Evolutionary conservation across 1,284 basidiomycete genomes (phyloP).

Genomic region (Marasmius fiardii): DNA sequence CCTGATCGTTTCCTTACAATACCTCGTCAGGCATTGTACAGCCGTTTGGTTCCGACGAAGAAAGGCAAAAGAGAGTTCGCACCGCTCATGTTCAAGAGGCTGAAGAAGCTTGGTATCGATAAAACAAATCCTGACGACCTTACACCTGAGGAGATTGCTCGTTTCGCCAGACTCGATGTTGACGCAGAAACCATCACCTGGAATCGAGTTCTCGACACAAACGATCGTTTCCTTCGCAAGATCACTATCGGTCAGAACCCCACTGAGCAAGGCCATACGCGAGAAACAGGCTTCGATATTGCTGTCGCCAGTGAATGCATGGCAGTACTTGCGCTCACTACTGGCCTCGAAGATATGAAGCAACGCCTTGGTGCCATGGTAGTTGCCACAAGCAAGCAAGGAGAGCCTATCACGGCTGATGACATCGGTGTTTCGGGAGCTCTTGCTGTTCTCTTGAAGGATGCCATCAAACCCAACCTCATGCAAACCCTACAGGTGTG

Average conservation of each 20-base stretch:
- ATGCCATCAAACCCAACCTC: conserved; percentile 98
- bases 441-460: conserved; percentile 97
- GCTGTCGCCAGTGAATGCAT: conserved; percentile 97
- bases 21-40: conserved; percentile 70
- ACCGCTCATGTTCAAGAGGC: conserved; percentile 93
- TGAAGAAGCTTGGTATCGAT: conserved; percentile 93
- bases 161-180: conserved; percentile 91
- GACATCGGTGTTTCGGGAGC: conserved; percentile 96
- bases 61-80: conserved; percentile 96
- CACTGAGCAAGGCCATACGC: conserved; percentile 89
- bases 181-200: conserved; percentile 94
- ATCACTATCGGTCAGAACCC: conserved; percentile 89
- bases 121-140: conserved; percentile 93
- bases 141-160: conserved; percentile 88
- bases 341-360: conserved; percentile 89
- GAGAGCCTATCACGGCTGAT: conserved; percentile 93
- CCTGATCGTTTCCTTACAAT: background rate
- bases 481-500: conserved; percentile 94
- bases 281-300: conserved; percentile 94
- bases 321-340: conserved; percentile 94
- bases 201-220: conserved; percentile 97
- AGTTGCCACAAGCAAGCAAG: conserved; percentile 90
- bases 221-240: conserved; percentile 95
- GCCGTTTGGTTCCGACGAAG: conserved; percentile 87
- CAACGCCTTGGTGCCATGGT: conserved; percentile 93